Evolutionary conservation across 192 early-diverging fungal genomes (phyloP), one percentile per base, ranked within the genome.

Genomic region (Rhizophagus sp.): DNA sequence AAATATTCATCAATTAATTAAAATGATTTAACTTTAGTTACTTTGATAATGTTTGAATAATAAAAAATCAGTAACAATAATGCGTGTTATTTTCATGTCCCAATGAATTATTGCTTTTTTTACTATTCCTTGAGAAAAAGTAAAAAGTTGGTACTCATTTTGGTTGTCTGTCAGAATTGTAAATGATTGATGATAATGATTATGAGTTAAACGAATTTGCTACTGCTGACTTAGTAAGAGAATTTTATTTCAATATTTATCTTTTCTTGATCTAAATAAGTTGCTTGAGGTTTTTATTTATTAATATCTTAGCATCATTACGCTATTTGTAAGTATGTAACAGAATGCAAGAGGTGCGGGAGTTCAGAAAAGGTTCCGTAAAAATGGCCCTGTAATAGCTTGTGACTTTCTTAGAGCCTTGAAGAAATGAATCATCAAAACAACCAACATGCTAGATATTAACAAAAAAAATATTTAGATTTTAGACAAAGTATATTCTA

Each of bases 1-100:
- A 41, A 80, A 76, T 13, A 72, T 87, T 36, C 86, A 87, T 64
- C 78, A 82, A 17, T 50, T 85, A 4, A 78, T 87, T 10, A 85
- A 83, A 62, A 79, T 87, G 84, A 87, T 52, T 25, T 84, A 13
- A 70, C 68, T 22, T 70, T 70, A 5, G 9, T 9, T 17, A 44
- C 68, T 39, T 70, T 34, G 22, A 70, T 70, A 36, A 70, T 41
- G 10, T 70, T 44, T 70, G 68, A 11, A n/a, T 24, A 10, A 70
- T 70, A 39, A 17, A 4, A 70, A 19, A 39, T 70, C 68, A 11
- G 6, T 70, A 39, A 70, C 47, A 10, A 36, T 2, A n/a, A 9
- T 13, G 22, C 19, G 33, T 3, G 30, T 7, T 49, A n/a, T n/a
- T n/a, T 11, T 8, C 41, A 71, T 71, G 19, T 4, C 24, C 68